A percentile compares a stretch with the other conserved stretches of the same genome.
Evolutionary conservation across 164 flowering plant species (phyloP).

Genomic region (Hamamelis virginiana): DNA sequence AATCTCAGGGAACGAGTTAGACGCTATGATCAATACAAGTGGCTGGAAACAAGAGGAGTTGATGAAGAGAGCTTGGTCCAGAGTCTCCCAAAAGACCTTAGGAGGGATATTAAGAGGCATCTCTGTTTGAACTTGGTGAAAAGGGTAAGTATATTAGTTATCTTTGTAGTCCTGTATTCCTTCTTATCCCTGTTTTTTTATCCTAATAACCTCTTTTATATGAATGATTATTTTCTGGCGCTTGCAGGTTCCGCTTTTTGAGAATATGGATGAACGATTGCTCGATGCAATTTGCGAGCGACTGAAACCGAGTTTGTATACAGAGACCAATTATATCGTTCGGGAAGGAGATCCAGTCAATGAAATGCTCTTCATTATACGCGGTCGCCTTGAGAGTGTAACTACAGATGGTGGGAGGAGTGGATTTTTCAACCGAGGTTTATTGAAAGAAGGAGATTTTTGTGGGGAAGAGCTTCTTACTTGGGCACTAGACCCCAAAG

Average conservation of each 20-base stretch:
- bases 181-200: too few species aligned
- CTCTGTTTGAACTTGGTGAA: constrained; percentile 60
- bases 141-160: constrained; percentile 35
- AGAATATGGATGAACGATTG: constrained; percentile 63
- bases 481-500: constrained; percentile 65
- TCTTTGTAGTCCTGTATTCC: too few species aligned
- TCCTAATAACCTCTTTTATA: too few species aligned
- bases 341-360: constrained; percentile 69
- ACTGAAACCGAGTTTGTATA: constrained; percentile 55
- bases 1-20: constrained; percentile 59
- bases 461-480: constrained; percentile 67
- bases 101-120: constrained; percentile 64
- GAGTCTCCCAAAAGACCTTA: constrained; percentile 56
- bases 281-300: constrained; percentile 69
- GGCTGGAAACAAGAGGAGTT: constrained; percentile 68
- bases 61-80: constrained; percentile 64
- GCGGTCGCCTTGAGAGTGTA: constrained; percentile 61
- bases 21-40: constrained; percentile 66
- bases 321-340: constrained; percentile 43
- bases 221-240: background rate
- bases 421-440: constrained; percentile 54
- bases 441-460: constrained; percentile 49
- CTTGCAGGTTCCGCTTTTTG: constrained; percentile 61
- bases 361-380: constrained; percentile 64
- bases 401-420: constrained; percentile 69